These are phyloP conservation scores for Guillardia theta DNA, from an alignment of 78 protist species.

Conservation along the genomic window DNA sequence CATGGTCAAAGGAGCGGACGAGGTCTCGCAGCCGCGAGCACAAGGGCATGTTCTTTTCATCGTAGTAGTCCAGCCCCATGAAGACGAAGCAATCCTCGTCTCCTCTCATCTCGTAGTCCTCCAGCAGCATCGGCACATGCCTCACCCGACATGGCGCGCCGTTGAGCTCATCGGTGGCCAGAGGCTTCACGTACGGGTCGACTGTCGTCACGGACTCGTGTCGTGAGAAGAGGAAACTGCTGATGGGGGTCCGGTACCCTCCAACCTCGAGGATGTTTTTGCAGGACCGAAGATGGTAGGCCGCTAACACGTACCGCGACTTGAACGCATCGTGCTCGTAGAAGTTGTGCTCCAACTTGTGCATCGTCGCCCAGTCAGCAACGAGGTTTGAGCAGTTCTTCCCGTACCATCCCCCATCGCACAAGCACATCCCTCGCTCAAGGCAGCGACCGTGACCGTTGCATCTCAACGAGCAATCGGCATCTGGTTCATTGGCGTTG, in stretches of 20 bases:
- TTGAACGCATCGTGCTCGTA: conserved; percentile 27
- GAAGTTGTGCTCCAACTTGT: not conserved
- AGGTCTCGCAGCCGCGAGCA: not conserved
- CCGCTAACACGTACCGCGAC: conserved; percentile 11
- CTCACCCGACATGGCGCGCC: not conserved
- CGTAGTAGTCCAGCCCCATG: conserved; percentile 30
- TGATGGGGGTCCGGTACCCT: conserved; percentile 7
- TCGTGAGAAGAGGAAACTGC: not conserved
- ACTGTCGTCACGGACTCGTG: not conserved
- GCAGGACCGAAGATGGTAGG: not conserved
- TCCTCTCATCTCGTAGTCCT: not conserved
- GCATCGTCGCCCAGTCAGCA: not conserved
- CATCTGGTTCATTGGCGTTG: no score
- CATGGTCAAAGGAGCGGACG: no score
- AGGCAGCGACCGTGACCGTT: not conserved
- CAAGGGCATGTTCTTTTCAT: not conserved
- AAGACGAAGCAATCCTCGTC: not conserved
- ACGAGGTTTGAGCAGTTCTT: not conserved
- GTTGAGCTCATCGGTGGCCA: not conserved
- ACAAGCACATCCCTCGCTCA: not conserved
- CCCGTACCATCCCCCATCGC: not conserved
- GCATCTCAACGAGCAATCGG: no score
- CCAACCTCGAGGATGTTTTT: not conserved
- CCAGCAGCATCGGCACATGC: not conserved
- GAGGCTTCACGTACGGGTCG: not conserved